A percentile compares a stretch with the other conserved stretches of the same genome.
Evolutionary conservation across 176 grass and related monocot genomes (phyloP).

Genomic region (Ensete glaucum): DNA sequence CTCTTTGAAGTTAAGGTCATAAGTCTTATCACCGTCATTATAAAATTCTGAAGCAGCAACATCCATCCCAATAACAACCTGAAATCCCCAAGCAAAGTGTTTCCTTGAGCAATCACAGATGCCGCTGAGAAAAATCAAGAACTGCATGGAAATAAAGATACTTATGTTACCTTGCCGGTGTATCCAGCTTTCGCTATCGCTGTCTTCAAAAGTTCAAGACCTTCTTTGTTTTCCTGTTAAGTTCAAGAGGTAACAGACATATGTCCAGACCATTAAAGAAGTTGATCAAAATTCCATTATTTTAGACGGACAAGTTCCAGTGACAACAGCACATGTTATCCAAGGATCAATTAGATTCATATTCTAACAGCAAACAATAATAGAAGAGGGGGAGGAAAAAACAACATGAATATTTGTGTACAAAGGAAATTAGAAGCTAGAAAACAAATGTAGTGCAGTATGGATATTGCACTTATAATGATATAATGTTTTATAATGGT

Average conservation of each 20-base stretch:
- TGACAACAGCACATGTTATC: background rate
- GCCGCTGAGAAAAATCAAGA: background rate
- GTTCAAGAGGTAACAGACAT: background rate
- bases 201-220: constrained; percentile 82
- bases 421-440: too few species aligned
- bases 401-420: too few species aligned
- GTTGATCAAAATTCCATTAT: background rate
- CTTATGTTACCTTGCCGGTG: constrained; percentile 53
- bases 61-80: constrained; percentile 97
- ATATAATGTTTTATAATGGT: too few species aligned
- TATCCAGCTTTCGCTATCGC: constrained; percentile 94
- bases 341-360: background rate
- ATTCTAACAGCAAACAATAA: background rate
- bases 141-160: background rate
- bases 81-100: background rate
- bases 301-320: background rate
- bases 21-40: constrained; percentile 53
- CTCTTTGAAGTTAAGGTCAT: constrained; percentile 94
- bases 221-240: constrained; percentile 89
- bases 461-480: too few species aligned
- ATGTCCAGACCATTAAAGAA: background rate
- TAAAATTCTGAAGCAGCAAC: constrained; percentile 94
- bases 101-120: background rate
- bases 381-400: background rate
- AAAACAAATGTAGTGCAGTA: too few species aligned